phyloP scores from a whole-genome alignment of 2,329 filamentous ascomycete species.

The Hypoxylon sp. region DNA sequence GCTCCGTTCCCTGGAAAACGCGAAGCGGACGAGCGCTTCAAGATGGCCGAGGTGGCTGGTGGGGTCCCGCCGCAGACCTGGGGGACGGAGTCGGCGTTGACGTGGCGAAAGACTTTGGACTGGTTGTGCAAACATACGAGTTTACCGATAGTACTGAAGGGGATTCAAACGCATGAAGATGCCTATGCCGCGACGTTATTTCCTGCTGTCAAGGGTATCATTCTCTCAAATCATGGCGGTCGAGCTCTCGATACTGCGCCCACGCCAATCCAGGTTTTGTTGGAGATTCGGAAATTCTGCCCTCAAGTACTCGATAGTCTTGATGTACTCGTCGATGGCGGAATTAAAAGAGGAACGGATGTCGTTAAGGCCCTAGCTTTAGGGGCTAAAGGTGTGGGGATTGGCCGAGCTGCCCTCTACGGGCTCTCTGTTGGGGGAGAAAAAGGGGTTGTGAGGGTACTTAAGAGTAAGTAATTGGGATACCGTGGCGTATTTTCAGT shows the following conservation, averaged over 20 bases:
- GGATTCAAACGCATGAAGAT: constrained; percentile 94
- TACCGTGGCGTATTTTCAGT: neutral
- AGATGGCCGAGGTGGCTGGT: constrained; percentile 67
- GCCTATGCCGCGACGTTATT: constrained; percentile 80
- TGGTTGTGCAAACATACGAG: constrained; percentile 86
- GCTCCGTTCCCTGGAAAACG: constrained; percentile 91
- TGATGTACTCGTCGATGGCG: constrained; percentile 56
- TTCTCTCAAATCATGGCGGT: constrained; percentile 92
- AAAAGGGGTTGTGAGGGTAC: constrained; percentile 70
- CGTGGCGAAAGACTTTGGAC: constrained; percentile 83
- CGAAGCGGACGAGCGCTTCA: constrained; percentile 53
- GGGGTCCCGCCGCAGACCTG: constrained; percentile 84
- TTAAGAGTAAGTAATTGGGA: constrained; percentile 64
- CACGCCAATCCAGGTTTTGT: constrained; percentile 54
- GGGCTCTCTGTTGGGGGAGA: constrained; percentile 65
- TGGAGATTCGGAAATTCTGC: constrained; percentile 54
- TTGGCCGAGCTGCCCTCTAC: constrained; percentile 64
- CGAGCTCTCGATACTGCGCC: constrained; percentile 76
- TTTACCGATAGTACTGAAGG: constrained; percentile 91
- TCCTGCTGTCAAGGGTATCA: constrained; percentile 81
- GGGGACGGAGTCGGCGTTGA: constrained; percentile 86
- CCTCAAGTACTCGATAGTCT: constrained; percentile 55
- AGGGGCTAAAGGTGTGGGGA: constrained; percentile 58
- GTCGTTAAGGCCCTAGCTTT: constrained; percentile 58
- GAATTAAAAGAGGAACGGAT: constrained; percentile 57